Evolutionary conservation across 2,329 filamentous ascomycete genomes (phyloP), one percentile per base, ranked within the genome.

Genomic region (Aspergillus brasiliensis): DNA sequence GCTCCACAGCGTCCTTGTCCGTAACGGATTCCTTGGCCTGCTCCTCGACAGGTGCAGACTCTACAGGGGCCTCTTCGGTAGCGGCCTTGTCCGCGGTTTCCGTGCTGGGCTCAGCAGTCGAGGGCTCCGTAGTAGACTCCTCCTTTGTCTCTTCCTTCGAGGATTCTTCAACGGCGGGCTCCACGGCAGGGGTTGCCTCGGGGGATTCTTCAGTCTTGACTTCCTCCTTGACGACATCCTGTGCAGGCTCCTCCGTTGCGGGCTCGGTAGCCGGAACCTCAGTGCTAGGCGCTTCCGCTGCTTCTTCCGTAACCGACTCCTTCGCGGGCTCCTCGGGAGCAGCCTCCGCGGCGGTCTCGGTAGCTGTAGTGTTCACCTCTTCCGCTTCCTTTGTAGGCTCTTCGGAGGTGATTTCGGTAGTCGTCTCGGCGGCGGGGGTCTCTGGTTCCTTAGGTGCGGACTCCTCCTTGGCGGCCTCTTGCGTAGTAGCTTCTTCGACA

Each of bases 111-210:
- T 67, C 56, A 15, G 51, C 58, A n/a, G 34, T 11, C 8, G 42
- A 31, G 23, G 52, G 31, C 37, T 51, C 56, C 19, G 40, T 17
- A 37, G 27, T 48, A 46, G 44, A 46, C n/a, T 60, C 52, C 21
- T 60, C 52, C 34, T 64, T 57, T 5, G 28, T 31, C 10, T 42
- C 38, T 52, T 56, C 52, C 48, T 59, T 55, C 5, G 37, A 42
- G 11, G 56, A 53, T 21, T 38, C 48, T 31, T 58, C 56, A 19
- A 40, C 57, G 34, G 28, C 54, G 21, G 55, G 11, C 49, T 63
- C 56, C 19, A 7, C 40, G 8, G 19, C 19, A 44, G 40, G 10
- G 13, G 40, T 19, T 10, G 3, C 40, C 19, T 44, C 40, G 19
- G 11, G 6, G 19, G 40, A 17, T 13, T 44, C 40, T 23, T 63